A percentile compares a stretch with the other conserved stretches of the same genome.
These are phyloP conservation scores for Dothistroma septosporum DNA, from an alignment of 2,329 filamentous ascomycete species.

Conservation along the genomic window DNA sequence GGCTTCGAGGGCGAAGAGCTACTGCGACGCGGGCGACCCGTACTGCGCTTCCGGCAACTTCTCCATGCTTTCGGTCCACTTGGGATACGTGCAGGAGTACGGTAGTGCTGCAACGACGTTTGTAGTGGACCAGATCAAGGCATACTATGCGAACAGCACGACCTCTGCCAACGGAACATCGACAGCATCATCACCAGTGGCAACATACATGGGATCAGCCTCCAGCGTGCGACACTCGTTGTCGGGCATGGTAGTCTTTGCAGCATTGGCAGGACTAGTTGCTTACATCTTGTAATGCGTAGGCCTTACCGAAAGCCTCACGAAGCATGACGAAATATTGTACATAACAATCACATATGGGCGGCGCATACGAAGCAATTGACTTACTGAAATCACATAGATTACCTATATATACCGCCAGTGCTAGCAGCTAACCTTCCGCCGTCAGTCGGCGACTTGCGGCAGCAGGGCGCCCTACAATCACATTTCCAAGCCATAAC, in stretches of 20 bases:
- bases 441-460: too few species aligned
- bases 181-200: neutral
- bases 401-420: too few species aligned
- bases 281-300: neutral
- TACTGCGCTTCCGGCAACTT: conserved; percentile 18
- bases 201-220: conserved; percentile 4
- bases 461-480: too few species aligned
- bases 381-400: neutral
- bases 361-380: neutral
- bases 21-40: conserved; percentile 20
- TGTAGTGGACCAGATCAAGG: conserved; percentile 14
- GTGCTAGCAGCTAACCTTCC: too few species aligned
- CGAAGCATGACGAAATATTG: neutral
- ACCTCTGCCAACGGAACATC: conserved; percentile 5
- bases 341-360: neutral
- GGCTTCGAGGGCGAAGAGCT: conserved; percentile 10
- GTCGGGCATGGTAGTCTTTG: neutral
- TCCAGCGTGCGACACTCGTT: neutral
- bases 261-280: neutral
- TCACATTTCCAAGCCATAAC: too few species aligned
- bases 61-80: conserved; percentile 13
- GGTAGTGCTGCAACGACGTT: conserved; percentile 15
- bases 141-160: conserved; percentile 6
- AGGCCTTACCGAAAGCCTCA: neutral
- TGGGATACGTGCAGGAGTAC: conserved; percentile 18